phyloP scores from a whole-genome alignment of 2,329 filamentous ascomycete genomes.

The Shiraia bambusicola region DNA sequence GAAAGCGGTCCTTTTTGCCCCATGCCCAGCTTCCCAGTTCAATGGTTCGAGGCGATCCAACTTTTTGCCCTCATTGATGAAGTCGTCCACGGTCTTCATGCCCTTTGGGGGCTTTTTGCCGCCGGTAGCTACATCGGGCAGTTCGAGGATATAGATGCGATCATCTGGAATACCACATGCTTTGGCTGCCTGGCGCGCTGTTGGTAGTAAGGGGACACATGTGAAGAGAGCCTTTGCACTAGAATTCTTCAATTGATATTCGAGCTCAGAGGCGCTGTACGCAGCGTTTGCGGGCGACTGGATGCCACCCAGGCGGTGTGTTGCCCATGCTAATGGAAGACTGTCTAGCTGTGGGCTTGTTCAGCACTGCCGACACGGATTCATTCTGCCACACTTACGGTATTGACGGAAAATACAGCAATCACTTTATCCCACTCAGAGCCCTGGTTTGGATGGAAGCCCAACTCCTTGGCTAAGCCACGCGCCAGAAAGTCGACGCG shows the following conservation, averaged over 20 bases:
- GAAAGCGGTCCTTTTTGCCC: slow-evolving; percentile 68
- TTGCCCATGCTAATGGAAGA: slow-evolving; percentile 69
- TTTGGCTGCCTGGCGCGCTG: slow-evolving; percentile 64
- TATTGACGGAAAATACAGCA: slow-evolving; percentile 77
- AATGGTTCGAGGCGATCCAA: slow-evolving; percentile 58
- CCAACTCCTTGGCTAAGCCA: slow-evolving; percentile 69
- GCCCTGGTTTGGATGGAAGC: slow-evolving; percentile 68
- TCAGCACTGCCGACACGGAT: slow-evolving; percentile 15
- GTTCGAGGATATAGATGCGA: slow-evolving; percentile 68
- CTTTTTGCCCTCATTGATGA: slow-evolving; percentile 62
- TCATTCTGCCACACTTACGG: slow-evolving; percentile 53
- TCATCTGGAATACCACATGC: slow-evolving; percentile 63
- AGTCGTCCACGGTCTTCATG: slow-evolving; percentile 66
- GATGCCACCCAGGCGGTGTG: slow-evolving; percentile 73
- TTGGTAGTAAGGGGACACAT: slow-evolving; percentile 65
- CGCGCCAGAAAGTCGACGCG: slow-evolving; percentile 68
- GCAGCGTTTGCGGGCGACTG: slow-evolving; percentile 74
- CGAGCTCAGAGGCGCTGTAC: slow-evolving; percentile 69
- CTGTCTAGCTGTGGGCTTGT: slow-evolving; percentile 64
- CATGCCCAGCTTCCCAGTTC: slow-evolving; percentile 65
- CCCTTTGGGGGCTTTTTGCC: slow-evolving; percentile 49
- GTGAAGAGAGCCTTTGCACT: slow-evolving; percentile 72
- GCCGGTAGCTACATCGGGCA: slow-evolving; percentile 59
- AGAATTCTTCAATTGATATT: slow-evolving; percentile 70
- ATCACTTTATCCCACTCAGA: slow-evolving; percentile 81